Base-by-base conservation (phyloP, 2,329 filamentous ascomycete species). In the Monosporascus sp. region DNA sequence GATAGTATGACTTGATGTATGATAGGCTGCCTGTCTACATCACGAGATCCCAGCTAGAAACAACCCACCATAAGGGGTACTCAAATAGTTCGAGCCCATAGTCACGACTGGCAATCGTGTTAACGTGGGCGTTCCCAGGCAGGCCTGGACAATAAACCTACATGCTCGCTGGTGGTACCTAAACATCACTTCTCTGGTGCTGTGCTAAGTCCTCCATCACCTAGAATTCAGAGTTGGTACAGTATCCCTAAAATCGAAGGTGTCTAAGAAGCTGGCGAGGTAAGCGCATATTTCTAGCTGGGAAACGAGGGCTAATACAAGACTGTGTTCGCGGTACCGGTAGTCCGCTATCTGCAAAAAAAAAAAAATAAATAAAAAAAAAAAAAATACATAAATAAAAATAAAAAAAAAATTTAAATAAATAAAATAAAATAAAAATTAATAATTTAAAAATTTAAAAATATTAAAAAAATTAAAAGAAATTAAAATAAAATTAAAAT, bases 101-200 rank as follows among this genome's bases (percentile, higher is more conserved):
- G 49, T 72, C 66, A 24, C 69, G 72, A 18, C 72, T 75, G 26
- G 24, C 14, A 7, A 20, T 15, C 8, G 20, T 7, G 11, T 44
- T 24, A 44, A n/a, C 2, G 41, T 55, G 28, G 53, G 48, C n/a
- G 3, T 35, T 24, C 31, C 37, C 47, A 26, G 7, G 5, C 24
- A 22, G 35, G 8, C 17, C 40, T 5, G 18, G 15, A 9, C 15
- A 4, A 35, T 35, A 35, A 26, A 58, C 72, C 63, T 62, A 74
- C 72, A 80, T 81, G 64, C 75, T 78, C 7, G 78, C 74, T 0
- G 78, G 78, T 6, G 78, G 78, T 47, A 81, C 78, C 77, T 77
- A 81, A 3, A 78, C 78, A 57, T 80, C 78, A 3, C 52, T 64
- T 20, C 76, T 64, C 60, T 81, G 78, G 58, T 80, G 77, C 41